A percentile compares a stretch with the other conserved stretches of the same genome.
These are phyloP conservation scores for Botryotinia narcissicola DNA, from an alignment of 2,329 filamentous ascomycete genomes.

Conservation along the genomic window DNA sequence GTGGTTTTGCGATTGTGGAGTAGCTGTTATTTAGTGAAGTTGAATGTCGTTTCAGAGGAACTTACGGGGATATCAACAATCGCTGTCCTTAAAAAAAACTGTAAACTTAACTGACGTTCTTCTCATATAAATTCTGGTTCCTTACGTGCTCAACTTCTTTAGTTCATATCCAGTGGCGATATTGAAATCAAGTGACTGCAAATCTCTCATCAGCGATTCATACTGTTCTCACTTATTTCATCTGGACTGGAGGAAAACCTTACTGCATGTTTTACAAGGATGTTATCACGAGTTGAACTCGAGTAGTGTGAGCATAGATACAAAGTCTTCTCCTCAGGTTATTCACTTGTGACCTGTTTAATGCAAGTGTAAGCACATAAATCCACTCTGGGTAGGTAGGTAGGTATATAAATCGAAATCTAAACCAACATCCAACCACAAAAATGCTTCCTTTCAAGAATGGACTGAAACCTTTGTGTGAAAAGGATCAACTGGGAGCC, in stretches of 20 bases:
- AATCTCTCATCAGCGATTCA: not conserved
- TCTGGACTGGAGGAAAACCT: not conserved
- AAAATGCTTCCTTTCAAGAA: not conserved
- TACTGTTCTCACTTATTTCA: not conserved
- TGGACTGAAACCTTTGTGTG: not conserved
- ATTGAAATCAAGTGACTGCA: not conserved
- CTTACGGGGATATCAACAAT: not conserved
- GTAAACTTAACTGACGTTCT: not conserved
- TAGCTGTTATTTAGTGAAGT: not conserved
- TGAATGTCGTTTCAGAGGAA: not conserved
- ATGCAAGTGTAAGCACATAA: not conserved
- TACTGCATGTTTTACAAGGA: not conserved
- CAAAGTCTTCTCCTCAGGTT: too few species aligned
- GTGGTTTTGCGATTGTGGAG: not conserved
- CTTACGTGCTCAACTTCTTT: rapidly evolving
- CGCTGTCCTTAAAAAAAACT: rapidly evolving
- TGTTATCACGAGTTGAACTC: too few species aligned
- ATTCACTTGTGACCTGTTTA: not conserved
- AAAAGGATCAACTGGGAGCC: rapidly evolving
- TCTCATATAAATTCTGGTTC: not conserved
- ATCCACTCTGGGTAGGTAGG: not conserved
- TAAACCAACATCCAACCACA: not conserved
- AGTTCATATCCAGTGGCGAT: rapidly evolving
- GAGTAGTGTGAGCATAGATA: not conserved
- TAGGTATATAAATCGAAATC: not conserved